Evolutionary conservation across 352 stramenopile genomes (phyloP), one percentile per base, ranked within the genome.

Genomic region (Thraustochytrium striatum): DNA sequence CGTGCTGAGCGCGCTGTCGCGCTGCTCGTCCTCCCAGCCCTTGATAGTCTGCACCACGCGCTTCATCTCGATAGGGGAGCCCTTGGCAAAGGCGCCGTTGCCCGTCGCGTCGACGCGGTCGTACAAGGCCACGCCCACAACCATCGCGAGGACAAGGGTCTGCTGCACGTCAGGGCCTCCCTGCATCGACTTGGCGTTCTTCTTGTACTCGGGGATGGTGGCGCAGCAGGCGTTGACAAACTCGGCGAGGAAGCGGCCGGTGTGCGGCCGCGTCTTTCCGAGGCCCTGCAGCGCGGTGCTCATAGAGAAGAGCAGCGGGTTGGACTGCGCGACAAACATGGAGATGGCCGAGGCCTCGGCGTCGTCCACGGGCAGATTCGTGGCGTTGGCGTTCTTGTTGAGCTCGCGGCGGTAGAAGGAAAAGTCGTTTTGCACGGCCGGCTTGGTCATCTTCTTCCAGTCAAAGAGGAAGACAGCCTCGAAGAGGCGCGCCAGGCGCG

Each of bases 391-490:
- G 44, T 62, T 62, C 30, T 61, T 58, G 16, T n/a, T n/a, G 28
- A 75, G 65, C 65, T 75, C 65, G 50, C 65, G 65, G 16, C 65
- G 16, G 65, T 75, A 75, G 3, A 75, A 75, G 50, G 41, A 61
- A 43, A 75, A 75, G 50, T 75, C 65, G 25, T 75, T 75, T 7
- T 75, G 65, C 44, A 75, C 52, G 39, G 65, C 65, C 11, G 65
- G 65, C 36, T 75, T 16, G 9, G 44, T 55, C 52, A 75, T 61
- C 36, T 75, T 75, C 30, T 30, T 43, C 65, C 65, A 75, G 36
- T 75, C 65, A 61, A 75, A 75, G 44, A 75, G 52, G 11, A 75
- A 75, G 36, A 75, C 25, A 32, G 47, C 65, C 47, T 75, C 65
- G 19, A 75, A 25, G 5, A 75, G 44, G 21, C 8, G 33, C n/a